These are phyloP conservation scores for Pyronema domesticum DNA, from an alignment of 495 filamentous ascomycete genomes.

Conservation along the genomic window DNA sequence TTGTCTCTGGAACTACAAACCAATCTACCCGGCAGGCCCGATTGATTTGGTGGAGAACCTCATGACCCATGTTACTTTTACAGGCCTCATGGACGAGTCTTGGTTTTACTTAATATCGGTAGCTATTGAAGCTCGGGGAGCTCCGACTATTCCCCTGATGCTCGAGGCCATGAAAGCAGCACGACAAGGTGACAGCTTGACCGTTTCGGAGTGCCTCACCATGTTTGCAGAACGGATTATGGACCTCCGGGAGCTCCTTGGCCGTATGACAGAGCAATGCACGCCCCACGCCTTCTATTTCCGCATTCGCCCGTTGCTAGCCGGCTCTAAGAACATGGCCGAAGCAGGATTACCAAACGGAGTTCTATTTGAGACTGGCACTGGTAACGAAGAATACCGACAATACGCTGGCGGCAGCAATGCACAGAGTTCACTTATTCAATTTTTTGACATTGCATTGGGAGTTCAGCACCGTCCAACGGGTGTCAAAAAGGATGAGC, in stretches of 20 bases:
- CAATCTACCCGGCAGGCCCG: constrained; percentile 61
- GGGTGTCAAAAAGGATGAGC: constrained; percentile 41
- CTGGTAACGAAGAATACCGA: constrained; percentile 44
- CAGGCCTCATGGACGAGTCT: constrained; percentile 89
- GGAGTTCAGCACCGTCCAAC: constrained; percentile 85
- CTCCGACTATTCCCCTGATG: constrained; percentile 75
- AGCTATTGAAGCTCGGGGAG: constrained; percentile 86
- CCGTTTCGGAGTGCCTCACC: constrained; percentile 57
- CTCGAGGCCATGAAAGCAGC: constrained; percentile 72
- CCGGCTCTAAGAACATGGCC: constrained; percentile 91
- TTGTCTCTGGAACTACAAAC: constrained; percentile 90
- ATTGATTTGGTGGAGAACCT: constrained; percentile 73
- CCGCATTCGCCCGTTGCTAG: constrained; percentile 80
- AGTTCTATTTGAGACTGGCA: constrained; percentile 68
- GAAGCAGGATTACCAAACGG: constrained; percentile 78
- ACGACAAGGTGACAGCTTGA: constrained; percentile 44
- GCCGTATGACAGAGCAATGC: constrained; percentile 81
- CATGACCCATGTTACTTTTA: constrained; percentile 70
- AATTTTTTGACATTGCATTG: constrained; percentile 86
- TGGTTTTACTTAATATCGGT: constrained; percentile 96
- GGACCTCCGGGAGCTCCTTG: constrained; percentile 54
- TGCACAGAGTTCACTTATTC: constrained; percentile 84
- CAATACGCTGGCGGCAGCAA: constrained; percentile 85
- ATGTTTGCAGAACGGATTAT: constrained; percentile 73
- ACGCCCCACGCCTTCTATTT: constrained; percentile 89